Evolutionary conservation across 2,329 filamentous ascomycete species (phyloP).

Genomic region (Ascochyta rabiei): DNA sequence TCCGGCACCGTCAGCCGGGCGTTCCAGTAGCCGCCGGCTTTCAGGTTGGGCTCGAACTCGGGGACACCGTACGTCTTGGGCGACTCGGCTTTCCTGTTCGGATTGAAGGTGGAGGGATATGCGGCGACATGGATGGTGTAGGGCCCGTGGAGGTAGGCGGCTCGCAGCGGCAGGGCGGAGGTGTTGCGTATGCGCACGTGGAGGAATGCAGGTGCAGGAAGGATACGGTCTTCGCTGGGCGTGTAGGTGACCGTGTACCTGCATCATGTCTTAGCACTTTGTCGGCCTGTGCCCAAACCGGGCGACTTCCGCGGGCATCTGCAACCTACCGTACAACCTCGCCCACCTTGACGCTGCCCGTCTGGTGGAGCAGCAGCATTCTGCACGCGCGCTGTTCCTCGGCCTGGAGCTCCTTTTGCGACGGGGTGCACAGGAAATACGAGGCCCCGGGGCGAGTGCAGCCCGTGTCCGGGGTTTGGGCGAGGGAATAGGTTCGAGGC

Average conservation of each 20-base stretch:
- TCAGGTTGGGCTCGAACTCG: constrained; percentile 94
- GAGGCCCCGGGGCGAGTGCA: constrained; percentile 36
- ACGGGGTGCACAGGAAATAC: constrained; percentile 42
- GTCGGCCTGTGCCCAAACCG: neutral
- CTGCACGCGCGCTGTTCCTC: constrained; percentile 42
- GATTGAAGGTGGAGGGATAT: constrained; percentile 82
- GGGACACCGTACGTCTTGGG: constrained; percentile 76
- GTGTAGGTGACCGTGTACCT: constrained; percentile 88
- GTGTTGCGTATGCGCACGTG: constrained; percentile 91
- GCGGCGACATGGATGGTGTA: constrained; percentile 89
- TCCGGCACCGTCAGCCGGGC: constrained; percentile 82
- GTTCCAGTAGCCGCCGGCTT: constrained; percentile 87
- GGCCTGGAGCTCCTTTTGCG: constrained; percentile 42
- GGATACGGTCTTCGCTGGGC: constrained; percentile 84
- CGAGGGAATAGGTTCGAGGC: constrained; percentile 48
- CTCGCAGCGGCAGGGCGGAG: constrained; percentile 85
- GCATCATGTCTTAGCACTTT: constrained; percentile 20
- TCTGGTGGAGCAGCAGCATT: constrained; percentile 92
- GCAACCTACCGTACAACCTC: constrained; percentile 80
- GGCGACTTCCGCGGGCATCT: constrained; percentile 14
- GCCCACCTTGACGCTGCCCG: constrained; percentile 89
- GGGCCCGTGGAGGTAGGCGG: constrained; percentile 94
- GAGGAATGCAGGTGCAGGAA: constrained; percentile 81
- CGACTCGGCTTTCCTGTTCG: constrained; percentile 76
- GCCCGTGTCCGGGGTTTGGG: constrained; percentile 45